Conservation (phyloP, 768 basidiomycete genomes). For the Agrocybe pediades region DNA sequence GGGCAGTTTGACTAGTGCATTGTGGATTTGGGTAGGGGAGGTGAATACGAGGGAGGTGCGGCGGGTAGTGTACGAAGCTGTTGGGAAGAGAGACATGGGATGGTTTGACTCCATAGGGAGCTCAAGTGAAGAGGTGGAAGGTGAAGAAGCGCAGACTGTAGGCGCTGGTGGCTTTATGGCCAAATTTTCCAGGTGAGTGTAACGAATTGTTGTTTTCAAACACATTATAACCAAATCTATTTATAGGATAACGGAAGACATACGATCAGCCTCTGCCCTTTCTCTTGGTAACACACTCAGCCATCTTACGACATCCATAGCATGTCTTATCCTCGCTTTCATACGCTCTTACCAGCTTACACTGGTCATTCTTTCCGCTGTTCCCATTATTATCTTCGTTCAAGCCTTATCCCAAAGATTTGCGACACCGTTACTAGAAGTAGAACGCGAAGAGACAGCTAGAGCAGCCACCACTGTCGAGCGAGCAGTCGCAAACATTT, state of each 20-base stretch:
- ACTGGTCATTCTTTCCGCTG: constrained; percentile 87
- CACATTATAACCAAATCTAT: constrained; percentile 1
- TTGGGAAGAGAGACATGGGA: constrained; percentile 72
- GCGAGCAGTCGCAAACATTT: constrained; percentile 72
- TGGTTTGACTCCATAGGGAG: constrained; percentile 75
- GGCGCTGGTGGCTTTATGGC: constrained; percentile 94
- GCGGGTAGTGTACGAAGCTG: constrained; percentile 64
- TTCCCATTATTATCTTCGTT: constrained; percentile 79
- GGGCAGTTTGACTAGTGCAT: constrained; percentile 70
- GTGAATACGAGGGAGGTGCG: constrained; percentile 71
- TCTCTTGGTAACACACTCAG: constrained; percentile 79
- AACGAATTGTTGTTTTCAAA: not conserved
- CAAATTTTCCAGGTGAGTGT: constrained; percentile 76
- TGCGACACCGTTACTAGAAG: constrained; percentile 64
- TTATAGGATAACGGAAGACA: constrained; percentile 90
- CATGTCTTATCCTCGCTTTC: constrained; percentile 84
- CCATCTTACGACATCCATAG: constrained; percentile 75
- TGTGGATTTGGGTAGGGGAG: constrained; percentile 93
- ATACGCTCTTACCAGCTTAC: constrained; percentile 79
- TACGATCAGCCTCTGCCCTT: constrained; percentile 81
- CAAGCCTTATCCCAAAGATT: constrained; percentile 74
- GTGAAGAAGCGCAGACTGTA: constrained; percentile 33
- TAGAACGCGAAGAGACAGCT: constrained; percentile 70
- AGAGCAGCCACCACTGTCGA: constrained; percentile 78
- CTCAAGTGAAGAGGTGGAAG: constrained; percentile 27